phyloP scores from a whole-genome alignment of 2,329 filamentous ascomycete genomes.

The Sphaceloma murrayae region DNA sequence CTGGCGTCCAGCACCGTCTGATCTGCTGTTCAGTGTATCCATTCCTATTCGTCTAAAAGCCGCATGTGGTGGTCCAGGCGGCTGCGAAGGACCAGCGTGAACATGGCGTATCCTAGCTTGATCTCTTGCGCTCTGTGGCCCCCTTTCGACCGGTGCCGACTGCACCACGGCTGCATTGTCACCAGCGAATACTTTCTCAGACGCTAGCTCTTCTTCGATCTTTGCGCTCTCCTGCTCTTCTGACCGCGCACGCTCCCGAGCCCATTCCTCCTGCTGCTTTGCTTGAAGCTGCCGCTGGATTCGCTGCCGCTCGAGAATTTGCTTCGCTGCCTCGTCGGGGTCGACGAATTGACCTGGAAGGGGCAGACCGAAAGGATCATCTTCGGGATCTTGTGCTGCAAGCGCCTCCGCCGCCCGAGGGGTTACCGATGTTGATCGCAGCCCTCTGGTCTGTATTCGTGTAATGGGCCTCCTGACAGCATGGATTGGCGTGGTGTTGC shows the following conservation, averaged over 20 bases:
- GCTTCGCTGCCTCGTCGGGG: constrained; percentile 5
- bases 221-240: background rate
- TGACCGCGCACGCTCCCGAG: background rate
- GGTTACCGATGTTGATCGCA: background rate
- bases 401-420: constrained; percentile 5
- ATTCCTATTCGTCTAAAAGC: background rate
- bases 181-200: background rate
- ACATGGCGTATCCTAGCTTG: too few species aligned
- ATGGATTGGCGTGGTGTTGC: background rate
- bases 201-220: background rate
- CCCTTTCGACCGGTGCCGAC: too few species aligned
- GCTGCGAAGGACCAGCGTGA: too few species aligned
- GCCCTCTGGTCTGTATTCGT: constrained; percentile 5
- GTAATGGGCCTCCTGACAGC: background rate
- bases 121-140: too few species aligned
- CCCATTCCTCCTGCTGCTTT: background rate
- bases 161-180: too few species aligned
- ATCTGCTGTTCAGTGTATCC: background rate
- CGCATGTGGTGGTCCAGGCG: too few species aligned
- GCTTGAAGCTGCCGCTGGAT: background rate
- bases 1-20: background rate
- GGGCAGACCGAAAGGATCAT: constrained; percentile 6
- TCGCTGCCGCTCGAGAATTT: background rate
- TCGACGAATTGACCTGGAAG: constrained; percentile 1
- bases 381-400: background rate